Evolutionary conservation across 2,329 filamentous ascomycete genomes (phyloP).

Genomic region (Exophiala oligosperma): DNA sequence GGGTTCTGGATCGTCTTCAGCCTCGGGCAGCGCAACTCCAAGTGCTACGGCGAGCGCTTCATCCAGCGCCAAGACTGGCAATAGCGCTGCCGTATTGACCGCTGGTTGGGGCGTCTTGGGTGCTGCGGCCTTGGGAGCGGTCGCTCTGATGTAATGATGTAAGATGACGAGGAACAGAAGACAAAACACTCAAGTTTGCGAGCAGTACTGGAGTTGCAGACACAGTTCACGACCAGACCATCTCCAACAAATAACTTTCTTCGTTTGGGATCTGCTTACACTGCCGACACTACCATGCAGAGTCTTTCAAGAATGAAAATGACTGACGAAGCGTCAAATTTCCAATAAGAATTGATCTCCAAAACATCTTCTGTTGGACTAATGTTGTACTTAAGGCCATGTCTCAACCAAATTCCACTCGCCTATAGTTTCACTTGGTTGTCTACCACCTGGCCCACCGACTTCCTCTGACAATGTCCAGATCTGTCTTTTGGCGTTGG

Average conservation of each 20-base stretch:
- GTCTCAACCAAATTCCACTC: conserved; percentile 69
- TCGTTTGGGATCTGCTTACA: too few relatives aligned
- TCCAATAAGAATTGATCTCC: too few relatives aligned
- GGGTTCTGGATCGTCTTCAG: conserved; percentile 1
- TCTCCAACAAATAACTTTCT: too few relatives aligned
- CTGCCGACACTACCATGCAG: too few relatives aligned
- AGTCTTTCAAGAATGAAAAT: not conserved
- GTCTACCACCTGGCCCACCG: conserved; percentile 39
- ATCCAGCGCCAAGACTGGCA: conserved; percentile 29
- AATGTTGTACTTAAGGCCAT: conserved; percentile 54
- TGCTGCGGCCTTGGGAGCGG: conserved; percentile 35
- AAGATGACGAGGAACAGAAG: not conserved
- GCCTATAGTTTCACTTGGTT: conserved; percentile 33
- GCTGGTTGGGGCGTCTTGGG: conserved; percentile 41
- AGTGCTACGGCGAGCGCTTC: conserved; percentile 7
- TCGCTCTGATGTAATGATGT: conserved; percentile 39
- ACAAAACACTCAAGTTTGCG: not conserved
- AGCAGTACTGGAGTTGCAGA: not conserved
- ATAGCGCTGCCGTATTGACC: conserved; percentile 35
- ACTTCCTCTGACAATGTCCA: conserved; percentile 61
- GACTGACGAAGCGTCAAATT: not conserved
- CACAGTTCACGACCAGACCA: too few relatives aligned
- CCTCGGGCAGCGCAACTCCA: conserved; percentile 13
- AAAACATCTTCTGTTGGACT: not conserved
- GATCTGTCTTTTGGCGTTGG: conserved; percentile 62